phyloP scores from a whole-genome alignment of 495 filamentous ascomycete species.

The Friedmanniomyces simplex region DNA sequence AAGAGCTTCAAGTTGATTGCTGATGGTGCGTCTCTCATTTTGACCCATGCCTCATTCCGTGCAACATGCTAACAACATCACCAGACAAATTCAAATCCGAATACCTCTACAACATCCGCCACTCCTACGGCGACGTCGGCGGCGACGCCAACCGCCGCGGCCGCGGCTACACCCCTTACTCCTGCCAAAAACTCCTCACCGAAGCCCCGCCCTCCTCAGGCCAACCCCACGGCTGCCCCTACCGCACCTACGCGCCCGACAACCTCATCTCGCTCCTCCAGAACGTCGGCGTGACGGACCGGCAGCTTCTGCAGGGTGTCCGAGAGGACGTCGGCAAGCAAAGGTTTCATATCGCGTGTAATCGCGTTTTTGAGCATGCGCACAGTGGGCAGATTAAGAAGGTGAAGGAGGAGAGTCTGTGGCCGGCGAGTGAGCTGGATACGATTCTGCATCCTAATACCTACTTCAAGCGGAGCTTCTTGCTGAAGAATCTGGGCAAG shows the following conservation, averaged over 20 bases:
- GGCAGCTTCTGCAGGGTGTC: conserved; percentile 65
- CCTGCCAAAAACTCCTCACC: conserved; percentile 86
- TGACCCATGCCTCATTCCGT: not conserved
- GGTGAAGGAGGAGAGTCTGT: conserved; percentile 70
- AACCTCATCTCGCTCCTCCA: conserved; percentile 70
- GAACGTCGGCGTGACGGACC: conserved; percentile 63
- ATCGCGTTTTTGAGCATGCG: conserved; percentile 81
- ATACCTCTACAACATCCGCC: conserved; percentile 92
- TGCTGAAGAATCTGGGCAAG: conserved; percentile 62
- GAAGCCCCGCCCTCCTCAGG: conserved; percentile 75
- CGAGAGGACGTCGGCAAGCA: conserved; percentile 80
- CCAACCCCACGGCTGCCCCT: conserved; percentile 89
- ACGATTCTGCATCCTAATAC: conserved; percentile 97
- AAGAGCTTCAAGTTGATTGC: conserved; percentile 68
- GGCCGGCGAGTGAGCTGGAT: conserved; percentile 72
- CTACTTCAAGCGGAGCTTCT: conserved; percentile 88
- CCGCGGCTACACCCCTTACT: conserved; percentile 77
- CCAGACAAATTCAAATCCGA: conserved; percentile 43
- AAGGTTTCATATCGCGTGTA: conserved; percentile 93
- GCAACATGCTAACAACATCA: not conserved
- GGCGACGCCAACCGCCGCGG: conserved; percentile 80
- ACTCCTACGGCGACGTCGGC: conserved; percentile 89
- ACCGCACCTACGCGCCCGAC: conserved; percentile 79
- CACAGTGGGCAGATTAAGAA: conserved; percentile 82
- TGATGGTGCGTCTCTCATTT: conserved; percentile 64